Base-by-base conservation (phyloP, 768 basidiomycete species). In the Psilocybe cyanescens region DNA sequence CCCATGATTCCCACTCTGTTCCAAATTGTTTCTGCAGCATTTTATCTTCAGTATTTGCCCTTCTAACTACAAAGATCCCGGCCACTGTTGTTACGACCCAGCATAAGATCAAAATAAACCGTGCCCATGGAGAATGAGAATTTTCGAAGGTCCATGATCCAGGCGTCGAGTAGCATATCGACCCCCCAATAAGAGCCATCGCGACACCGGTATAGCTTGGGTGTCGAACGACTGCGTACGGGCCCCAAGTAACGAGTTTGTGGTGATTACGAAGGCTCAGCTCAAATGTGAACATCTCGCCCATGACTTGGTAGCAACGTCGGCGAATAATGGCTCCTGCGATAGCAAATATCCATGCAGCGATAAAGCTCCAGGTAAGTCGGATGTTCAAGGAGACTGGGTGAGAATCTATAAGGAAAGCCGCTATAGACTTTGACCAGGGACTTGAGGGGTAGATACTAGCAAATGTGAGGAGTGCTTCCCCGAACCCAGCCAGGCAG, bases 1-100 rank as follows among this genome's bases (percentile, higher is more conserved):
- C 74, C 70, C 72, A 78, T 2, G 55, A 50, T 4, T 72, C 70
- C 76, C 77, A 79, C 35, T 75, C 66, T 11, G 67, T 47, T 8
- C 73, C 75, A 56, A 78, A 79, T 29, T 67, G 63, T 8, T 64
- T 60, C 33, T 64, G 63, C 55, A 79, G 55, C 50, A 73, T 65
- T 8, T 59, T 60, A 46, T 79, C 78, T 58, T 79, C 78, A 58
- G 67, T 68, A 9, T 61, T 45, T 41, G 74, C 65, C 31, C 78
- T 59, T 30, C 63, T 57, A 5, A 35, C 56, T 28, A 68, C 56
- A 8, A 68, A 49, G 1, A 62, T 16, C 19, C 52, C 58, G 14
- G 59, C 28, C 1, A 58, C 16, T n/a, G 30, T 47, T 3, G 60
- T 51, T 19, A 65, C 30, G 2, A 70, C 3, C 69, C 62, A 67